Base-by-base conservation (phyloP, 2,329 filamentous ascomycete species). In the Gliomastix tumulicola region DNA sequence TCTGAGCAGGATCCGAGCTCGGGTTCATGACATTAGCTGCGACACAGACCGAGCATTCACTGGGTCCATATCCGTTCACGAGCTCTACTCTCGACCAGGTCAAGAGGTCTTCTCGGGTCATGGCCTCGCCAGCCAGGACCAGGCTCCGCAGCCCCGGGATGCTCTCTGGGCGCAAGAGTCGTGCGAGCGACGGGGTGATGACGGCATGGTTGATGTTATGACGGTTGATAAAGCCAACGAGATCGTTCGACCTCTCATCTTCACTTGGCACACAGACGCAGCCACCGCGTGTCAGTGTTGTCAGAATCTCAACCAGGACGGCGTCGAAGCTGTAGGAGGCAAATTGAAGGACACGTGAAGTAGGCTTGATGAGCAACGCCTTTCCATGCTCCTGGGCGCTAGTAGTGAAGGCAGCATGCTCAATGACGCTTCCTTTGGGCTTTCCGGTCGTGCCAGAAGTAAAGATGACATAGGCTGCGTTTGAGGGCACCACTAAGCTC, bases 101-200 rank as follows among this genome's bases (percentile, higher is more conserved):
- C 4, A 48, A n/a, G n/a, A 45, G 21, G 13, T 46, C 36, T 13
- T 51, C 53, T 33, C 53, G 50, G 16, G 58, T 57, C 55, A 65
- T 57, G 34, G 38, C 40, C 21, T 51, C 49, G 12, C 49, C 49
- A 13, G 39, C 45, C 18, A 44, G 31, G 15, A 44, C 34, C 15
- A 51, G 21, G 11, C 33, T 39, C 22, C 42, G 35, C 4, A 51
- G 25, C 15, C 16, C 21, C 7, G 41, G 43, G 4, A 45, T 37
- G 6, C 27, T 30, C 6, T 9, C 33, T 3, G 43, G 43, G 30
- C 69, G 65, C 9, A 73, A 49, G 5, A 71, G 62, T 4, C 66
- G 56, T 10, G 66, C 66, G 2, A 72, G 67, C 0, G 66, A 19
- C 7, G 38, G 42, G 13, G 42, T 44, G 25, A 44, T 34, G 10